phyloP scores from a whole-genome alignment of 371 early-diverging fungal genomes.

The Syncephalastrum monosporum region DNA sequence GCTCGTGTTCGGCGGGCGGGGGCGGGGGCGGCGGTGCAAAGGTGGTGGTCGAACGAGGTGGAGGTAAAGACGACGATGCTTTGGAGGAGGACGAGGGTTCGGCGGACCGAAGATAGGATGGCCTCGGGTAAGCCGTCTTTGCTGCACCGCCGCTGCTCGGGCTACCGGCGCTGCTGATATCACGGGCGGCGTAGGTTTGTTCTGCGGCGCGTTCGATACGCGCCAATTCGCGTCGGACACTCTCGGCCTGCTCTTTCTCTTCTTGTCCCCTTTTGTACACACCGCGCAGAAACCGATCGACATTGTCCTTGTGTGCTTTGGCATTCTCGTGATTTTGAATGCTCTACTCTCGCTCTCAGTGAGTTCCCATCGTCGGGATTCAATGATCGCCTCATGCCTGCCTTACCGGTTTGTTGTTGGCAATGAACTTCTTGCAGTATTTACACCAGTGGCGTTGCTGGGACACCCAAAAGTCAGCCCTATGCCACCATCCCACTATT shows the following conservation, averaged over 20 bases:
- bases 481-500: constrained; percentile 14
- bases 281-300: constrained; percentile 65
- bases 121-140: constrained; percentile 1
- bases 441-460: constrained; percentile 72
- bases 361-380: constrained; percentile 35
- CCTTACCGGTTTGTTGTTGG: constrained; percentile 74
- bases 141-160: background rate
- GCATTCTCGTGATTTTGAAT: constrained; percentile 68
- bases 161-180: background rate
- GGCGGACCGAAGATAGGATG: background rate
- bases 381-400: background rate
- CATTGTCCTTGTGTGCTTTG: constrained; percentile 66
- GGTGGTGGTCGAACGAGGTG: constrained; percentile 3
- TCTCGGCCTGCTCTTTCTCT: constrained; percentile 51
- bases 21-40: constrained; percentile 11
- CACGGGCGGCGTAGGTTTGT: no score
- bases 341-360: no score
- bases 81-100: no score
- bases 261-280: constrained; percentile 60
- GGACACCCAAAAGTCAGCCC: constrained; percentile 80
- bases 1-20: constrained; percentile 17
- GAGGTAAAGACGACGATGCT: constrained; percentile 2
- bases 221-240: constrained; percentile 55
- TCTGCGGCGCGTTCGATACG: constrained; percentile 45
- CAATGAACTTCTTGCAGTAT: constrained; percentile 73